Evolutionary conservation across 2,329 filamentous ascomycete genomes (phyloP).

Genomic region (Ophiostoma montium): DNA sequence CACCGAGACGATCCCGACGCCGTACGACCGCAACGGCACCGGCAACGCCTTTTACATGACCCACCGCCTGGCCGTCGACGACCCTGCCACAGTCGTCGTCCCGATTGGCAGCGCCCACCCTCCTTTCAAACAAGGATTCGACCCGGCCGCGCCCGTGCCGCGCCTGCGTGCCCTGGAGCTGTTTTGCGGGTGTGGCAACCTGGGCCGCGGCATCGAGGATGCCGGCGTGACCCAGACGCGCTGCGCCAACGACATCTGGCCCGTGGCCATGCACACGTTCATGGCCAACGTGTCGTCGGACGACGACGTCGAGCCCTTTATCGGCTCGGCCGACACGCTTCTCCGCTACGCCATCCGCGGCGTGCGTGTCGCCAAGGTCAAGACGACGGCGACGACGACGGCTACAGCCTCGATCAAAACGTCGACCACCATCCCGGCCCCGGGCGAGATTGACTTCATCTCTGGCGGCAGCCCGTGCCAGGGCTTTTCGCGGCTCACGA

Average conservation of each 20-base stretch:
- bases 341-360: constrained; percentile 35
- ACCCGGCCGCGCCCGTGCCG: constrained; percentile 24
- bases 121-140: constrained; percentile 40
- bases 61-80: constrained; percentile 7
- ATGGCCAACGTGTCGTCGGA: constrained; percentile 46
- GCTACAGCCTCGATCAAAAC: background rate
- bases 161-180: constrained; percentile 52
- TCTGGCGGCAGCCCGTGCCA: constrained; percentile 65
- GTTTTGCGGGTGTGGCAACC: constrained; percentile 66
- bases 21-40: constrained; percentile 51
- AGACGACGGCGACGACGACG: constrained; percentile 21
- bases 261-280: constrained; percentile 55
- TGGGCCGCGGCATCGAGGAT: constrained; percentile 64
- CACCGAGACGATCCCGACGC: constrained; percentile 35
- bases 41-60: constrained; percentile 55
- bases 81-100: background rate
- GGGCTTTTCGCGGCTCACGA: constrained; percentile 56
- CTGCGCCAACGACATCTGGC: constrained; percentile 54
- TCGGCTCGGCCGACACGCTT: constrained; percentile 60
- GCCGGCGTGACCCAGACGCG: constrained; percentile 49
- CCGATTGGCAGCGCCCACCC: background rate
- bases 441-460: constrained; percentile 55
- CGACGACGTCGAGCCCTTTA: constrained; percentile 36
- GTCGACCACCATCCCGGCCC: constrained; percentile 30
- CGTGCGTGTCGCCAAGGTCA: background rate